Evolutionary conservation across 108 stramenopile genomes (phyloP).

Genomic region (Ochromonas danica): DNA sequence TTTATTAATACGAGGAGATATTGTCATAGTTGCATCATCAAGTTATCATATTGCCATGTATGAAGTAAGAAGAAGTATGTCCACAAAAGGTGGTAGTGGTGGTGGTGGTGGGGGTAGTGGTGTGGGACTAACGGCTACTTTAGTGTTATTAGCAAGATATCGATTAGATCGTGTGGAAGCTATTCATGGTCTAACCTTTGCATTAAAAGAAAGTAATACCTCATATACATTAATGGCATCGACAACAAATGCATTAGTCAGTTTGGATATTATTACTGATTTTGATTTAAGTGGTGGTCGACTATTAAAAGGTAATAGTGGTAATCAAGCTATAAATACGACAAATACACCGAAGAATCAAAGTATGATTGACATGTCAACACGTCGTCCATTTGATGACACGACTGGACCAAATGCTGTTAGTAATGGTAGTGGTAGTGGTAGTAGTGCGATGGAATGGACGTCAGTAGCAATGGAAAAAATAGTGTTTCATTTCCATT

Average conservation of each 20-base stretch:
- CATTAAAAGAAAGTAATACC: not conserved
- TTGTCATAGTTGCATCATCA: not conserved
- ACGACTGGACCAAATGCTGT: too few relatives aligned
- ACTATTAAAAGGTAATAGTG: not conserved
- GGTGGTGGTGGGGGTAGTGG: too few relatives aligned
- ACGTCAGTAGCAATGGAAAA: not conserved
- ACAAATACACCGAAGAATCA: too few relatives aligned
- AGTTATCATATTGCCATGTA: not conserved
- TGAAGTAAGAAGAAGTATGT: not conserved
- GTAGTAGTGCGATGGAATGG: not conserved
- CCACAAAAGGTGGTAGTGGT: not conserved
- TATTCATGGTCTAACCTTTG: constrained; percentile 2
- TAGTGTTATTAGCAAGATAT: not conserved
- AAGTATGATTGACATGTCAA: too few relatives aligned
- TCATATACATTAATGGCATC: not conserved
- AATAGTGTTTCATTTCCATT: not conserved
- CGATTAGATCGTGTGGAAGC: not conserved
- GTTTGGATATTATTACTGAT: not conserved
- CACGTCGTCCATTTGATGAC: too few relatives aligned
- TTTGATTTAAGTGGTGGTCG: not conserved
- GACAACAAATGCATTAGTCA: not conserved
- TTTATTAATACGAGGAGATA: constrained; percentile 3
- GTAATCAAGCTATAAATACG: too few relatives aligned
- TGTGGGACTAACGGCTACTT: not conserved
- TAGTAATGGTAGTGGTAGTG: too few relatives aligned